Evolutionary conservation across 768 basidiomycete species (phyloP).

Genomic region (Lyophyllum decastes): DNA sequence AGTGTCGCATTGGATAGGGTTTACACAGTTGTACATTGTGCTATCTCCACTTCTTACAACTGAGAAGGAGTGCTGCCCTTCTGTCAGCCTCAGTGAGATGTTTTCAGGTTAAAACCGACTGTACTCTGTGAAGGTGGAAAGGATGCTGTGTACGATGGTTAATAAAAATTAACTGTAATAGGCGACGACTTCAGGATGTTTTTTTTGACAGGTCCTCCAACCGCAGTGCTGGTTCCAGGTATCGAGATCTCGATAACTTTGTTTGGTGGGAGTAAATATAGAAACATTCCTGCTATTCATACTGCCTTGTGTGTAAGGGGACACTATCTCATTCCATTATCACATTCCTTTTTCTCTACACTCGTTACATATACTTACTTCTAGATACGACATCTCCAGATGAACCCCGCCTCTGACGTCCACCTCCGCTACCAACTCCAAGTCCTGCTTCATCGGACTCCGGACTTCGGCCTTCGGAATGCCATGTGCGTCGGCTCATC

Average conservation of each 20-base stretch:
- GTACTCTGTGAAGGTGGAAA: slow-evolving; percentile 49
- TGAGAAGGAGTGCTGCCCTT: slow-evolving; percentile 38
- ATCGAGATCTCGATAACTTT: slow-evolving; percentile 45
- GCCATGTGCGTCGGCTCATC: no score
- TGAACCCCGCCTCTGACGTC: no score
- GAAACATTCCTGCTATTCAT: no score
- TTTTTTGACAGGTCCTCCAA: slow-evolving; percentile 35
- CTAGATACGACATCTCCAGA: no score
- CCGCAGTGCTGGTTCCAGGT: slow-evolving; percentile 19
- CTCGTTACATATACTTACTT: no score
- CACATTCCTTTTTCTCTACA: no score
- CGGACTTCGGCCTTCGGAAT: no score
- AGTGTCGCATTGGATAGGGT: slow-evolving; percentile 34
- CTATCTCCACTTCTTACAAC: slow-evolving; percentile 42
- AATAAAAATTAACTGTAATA: background rate
- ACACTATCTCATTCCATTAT: no score
- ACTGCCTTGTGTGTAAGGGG: no score
- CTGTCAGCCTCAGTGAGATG: background rate
- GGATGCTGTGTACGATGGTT: slow-evolving; percentile 35
- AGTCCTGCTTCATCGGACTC: no score
- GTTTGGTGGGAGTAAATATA: slow-evolving; percentile 39
- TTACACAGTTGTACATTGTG: slow-evolving; percentile 36
- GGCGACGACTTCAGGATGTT: background rate
- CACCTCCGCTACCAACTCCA: no score
- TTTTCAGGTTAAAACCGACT: slow-evolving; percentile 12